Conservation (phyloP, 1,284 basidiomycete genomes). For the Sporisorium reilianum region DNA sequence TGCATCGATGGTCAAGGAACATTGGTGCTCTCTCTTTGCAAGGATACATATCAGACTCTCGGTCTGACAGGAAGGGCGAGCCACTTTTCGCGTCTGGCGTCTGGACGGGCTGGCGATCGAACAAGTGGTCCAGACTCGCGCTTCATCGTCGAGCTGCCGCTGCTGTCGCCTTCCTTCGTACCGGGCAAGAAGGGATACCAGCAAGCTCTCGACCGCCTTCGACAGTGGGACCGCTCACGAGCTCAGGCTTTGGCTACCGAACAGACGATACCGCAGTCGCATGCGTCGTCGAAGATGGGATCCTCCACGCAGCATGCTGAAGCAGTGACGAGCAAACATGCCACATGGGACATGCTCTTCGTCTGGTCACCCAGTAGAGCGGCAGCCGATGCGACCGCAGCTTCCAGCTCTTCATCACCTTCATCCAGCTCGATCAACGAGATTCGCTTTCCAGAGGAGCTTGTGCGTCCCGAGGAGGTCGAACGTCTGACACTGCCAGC, state of each 20-base stretch:
- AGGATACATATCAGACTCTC: slow-evolving; percentile 66
- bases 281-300: slow-evolving; percentile 27
- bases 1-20: slow-evolving; percentile 64
- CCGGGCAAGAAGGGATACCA: slow-evolving; percentile 64
- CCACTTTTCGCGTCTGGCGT: slow-evolving; percentile 54
- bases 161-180: slow-evolving; percentile 59
- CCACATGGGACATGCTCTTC: slow-evolving; percentile 53
- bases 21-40: slow-evolving; percentile 62
- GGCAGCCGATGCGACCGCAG: slow-evolving; percentile 4
- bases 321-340: slow-evolving; percentile 27
- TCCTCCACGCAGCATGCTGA: not conserved
- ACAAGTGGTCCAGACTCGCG: slow-evolving; percentile 56
- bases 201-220: slow-evolving; percentile 50
- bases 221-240: slow-evolving; percentile 55
- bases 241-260: slow-evolving; percentile 12
- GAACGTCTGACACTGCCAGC: slow-evolving; percentile 9
- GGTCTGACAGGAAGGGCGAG: slow-evolving; percentile 62
- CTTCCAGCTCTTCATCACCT: not conserved
- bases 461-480: slow-evolving; percentile 23
- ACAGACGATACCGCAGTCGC: slow-evolving; percentile 24
- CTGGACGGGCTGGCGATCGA: slow-evolving; percentile 63
- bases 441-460: slow-evolving; percentile 41
- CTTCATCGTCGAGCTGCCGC: slow-evolving; percentile 61
- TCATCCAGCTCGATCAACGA: slow-evolving; percentile 8
- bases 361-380: slow-evolving; percentile 36